Evolutionary conservation across 148 eudicot species (phyloP), one percentile per base, ranked within the genome.

Genomic region (Agrostemma githago): DNA sequence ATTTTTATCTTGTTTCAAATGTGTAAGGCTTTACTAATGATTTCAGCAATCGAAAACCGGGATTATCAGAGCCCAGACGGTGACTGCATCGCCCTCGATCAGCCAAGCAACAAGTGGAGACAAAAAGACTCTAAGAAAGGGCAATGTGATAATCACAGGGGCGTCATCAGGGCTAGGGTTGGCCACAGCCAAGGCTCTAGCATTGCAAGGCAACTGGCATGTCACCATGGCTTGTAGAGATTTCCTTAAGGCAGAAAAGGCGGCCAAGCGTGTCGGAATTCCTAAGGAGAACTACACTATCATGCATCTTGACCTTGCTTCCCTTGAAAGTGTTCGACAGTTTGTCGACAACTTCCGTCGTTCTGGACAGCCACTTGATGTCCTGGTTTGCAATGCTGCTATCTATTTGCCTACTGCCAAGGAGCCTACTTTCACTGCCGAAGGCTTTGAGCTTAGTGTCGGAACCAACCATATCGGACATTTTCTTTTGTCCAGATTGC

Each of bases 91-190:
- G 53, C 96, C 97, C 19, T 76, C 84, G 21, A 64, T 86, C 66
- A 76, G 37, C 75, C 88, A 82, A 75, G 75, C 77, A 12, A 68
- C 89, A 12, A 70, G 82, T 10, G 91, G 79, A 37, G 81, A 72
- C 16, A 89, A 90, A 83, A 91, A 90, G 81, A 91, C 93, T 10
- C 80, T 91, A 6, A 84, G 97, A 71, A 88, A 94, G 76, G 97
- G 97, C 70, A 86, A 61, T 76, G 97, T 85, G n/a, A 76, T 94
- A 5, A 87, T 94, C 77, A 94, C 98, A 1, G 98, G 98, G 21
- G 96, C 98, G 65, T 94, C 98, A 39, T 94, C 98, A 1, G 98
- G 98, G 14, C 72, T 94, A 62, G 98, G 98, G 37, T 88, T 94
- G 53, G 97, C 98, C 62, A 86, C 98, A 5, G 98, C 97, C 5